Base-by-base conservation (phyloP, 495 filamentous ascomycete species). In the Copromyces sp. region DNA sequence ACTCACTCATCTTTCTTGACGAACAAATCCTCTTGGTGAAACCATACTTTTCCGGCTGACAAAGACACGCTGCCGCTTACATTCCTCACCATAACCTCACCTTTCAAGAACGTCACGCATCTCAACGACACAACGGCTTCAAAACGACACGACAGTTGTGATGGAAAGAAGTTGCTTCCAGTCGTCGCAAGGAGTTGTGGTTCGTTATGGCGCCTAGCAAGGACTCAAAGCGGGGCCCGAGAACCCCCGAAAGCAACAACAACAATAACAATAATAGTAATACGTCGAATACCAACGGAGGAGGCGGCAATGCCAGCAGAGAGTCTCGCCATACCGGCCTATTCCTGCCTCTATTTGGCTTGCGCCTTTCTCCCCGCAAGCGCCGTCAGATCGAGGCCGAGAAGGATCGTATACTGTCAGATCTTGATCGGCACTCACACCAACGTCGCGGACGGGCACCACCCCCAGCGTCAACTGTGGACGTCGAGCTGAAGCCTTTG, bases 401-500 rank as follows among this genome's bases (percentile, higher is more conserved):
- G n/a, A 14, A 39, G 12, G 35, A 32, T 35, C 41, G 68, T 16
- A 12, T 37, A 17, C 65, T 53, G 17, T 40, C 37, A 16, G 69
- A 73, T 16, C 71, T 44, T 11, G 69, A 71, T 9, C 59, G 14
- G 11, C 59, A 39, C 53, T 47, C 39, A 35, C 71, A 69, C 44
- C 42, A 29, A 38, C 68, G 69, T n/a, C 40, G 69, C 32, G 39
- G 39, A 32, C 61, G 32, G 12, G 32, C 37, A 24, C 39, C 35
- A 7, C 41, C 68, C n/a, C 70, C 41, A 29, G 24, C 20, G 24
- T 20, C 44, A 9, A 35, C 53, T n/a, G 37, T 77, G 72, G 68
- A 72, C 38, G 69, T 77, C 32, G 74, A 75, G 41, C 65, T 77
- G 20, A 68, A 38, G 68, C 39, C 37, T 37, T 69, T 75, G 37